Evolutionary conservation across 1,284 basidiomycete species (phyloP).

Genomic region (Pseudozyma thailandica): DNA sequence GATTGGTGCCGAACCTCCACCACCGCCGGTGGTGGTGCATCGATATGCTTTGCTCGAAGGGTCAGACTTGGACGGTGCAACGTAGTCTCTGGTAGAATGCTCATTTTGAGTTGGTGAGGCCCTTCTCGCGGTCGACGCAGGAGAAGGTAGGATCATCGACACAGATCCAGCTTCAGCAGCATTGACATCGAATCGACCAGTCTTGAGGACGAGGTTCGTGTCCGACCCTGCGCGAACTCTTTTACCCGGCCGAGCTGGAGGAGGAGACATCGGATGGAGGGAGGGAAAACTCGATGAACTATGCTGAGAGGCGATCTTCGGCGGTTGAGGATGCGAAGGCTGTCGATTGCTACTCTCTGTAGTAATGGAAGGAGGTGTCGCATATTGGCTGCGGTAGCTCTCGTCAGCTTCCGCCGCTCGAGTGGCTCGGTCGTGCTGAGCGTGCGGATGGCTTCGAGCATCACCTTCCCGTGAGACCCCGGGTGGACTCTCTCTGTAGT

Average conservation of each 20-base stretch:
- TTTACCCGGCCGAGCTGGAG: conserved; percentile 10
- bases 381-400: too few species aligned
- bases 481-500: too few species aligned
- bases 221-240: conserved; percentile 26
- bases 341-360: not conserved
- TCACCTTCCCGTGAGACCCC: too few species aligned
- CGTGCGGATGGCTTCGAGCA: too few species aligned
- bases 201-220: conserved; percentile 26
- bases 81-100: too few species aligned
- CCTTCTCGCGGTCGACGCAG: too few species aligned
- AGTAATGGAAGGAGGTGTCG: too few species aligned
- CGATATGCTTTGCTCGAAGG: not conserved
- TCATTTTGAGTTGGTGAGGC: too few species aligned
- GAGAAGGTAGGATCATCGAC: too few species aligned
- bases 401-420: too few species aligned
- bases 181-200: conserved; percentile 11
- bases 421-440: too few species aligned
- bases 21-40: not conserved
- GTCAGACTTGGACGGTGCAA: not conserved
- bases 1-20: conserved; percentile 17
- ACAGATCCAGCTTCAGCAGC: too few species aligned
- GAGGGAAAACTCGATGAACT: not conserved
- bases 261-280: not conserved
- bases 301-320: conserved; percentile 22
- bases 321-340: conserved; percentile 1